Conservation (phyloP, 1,139 yeast genomes). For the Suhomyces anneliseae region DNA sequence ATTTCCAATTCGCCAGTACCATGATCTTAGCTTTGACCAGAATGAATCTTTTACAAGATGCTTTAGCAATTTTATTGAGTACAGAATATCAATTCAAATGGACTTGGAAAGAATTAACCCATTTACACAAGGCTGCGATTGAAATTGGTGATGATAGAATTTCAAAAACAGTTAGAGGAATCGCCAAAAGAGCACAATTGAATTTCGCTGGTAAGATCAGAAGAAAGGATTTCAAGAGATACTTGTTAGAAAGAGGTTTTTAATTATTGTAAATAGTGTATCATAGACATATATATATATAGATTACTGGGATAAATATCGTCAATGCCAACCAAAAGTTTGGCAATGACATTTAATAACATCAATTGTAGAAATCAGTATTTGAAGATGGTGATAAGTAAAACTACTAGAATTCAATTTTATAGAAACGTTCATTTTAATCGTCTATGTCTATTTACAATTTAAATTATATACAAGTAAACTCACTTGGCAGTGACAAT, state of each 20-base stretch:
- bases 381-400: too few relatives aligned
- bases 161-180: conserved; percentile 36
- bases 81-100: conserved; percentile 72
- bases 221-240: conserved; percentile 32
- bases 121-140: conserved; percentile 48
- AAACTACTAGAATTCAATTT: too few relatives aligned
- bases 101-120: conserved; percentile 59
- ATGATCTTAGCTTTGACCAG: conserved; percentile 58
- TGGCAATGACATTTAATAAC: too few relatives aligned
- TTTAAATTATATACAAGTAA: conserved; percentile 1
- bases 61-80: conserved; percentile 63
- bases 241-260: conserved; percentile 34
- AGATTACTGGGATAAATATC: background rate
- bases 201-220: conserved; percentile 43
- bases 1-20: conserved; percentile 66
- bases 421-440: background rate
- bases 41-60: conserved; percentile 62
- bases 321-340: background rate
- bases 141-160: conserved; percentile 49
- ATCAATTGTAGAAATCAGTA: too few relatives aligned
- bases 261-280: conserved; percentile 22
- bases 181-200: conserved; percentile 32
- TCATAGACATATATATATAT: conserved; percentile 8
- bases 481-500: conserved; percentile 17
- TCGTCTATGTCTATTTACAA: conserved; percentile 1